Conservation (phyloP, 1,284 basidiomycete genomes). For the Erythrobasidium hasegawianum region DNA sequence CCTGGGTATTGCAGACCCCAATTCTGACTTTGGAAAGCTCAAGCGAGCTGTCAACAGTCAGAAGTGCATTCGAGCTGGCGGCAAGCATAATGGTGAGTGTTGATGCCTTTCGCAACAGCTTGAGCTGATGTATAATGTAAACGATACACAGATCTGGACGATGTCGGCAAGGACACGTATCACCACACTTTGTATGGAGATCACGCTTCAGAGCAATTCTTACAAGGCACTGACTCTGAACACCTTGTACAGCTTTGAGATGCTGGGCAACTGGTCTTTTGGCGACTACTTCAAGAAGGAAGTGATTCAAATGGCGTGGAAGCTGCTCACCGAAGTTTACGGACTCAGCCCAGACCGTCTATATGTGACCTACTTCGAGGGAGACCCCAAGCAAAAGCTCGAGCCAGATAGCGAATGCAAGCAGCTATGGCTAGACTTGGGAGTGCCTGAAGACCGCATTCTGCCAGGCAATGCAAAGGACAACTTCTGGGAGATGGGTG, state of each 20-base stretch:
- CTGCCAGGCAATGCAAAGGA: conserved; percentile 92
- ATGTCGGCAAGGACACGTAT: conserved; percentile 85
- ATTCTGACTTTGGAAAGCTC: conserved; percentile 79
- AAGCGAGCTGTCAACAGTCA: conserved; percentile 93
- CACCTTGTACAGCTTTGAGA: conserved; percentile 65
- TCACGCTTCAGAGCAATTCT: not conserved
- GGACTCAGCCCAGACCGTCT: conserved; percentile 82
- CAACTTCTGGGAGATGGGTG: conserved; percentile 99
- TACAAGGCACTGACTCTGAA: not conserved
- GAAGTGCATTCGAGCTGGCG: conserved; percentile 96
- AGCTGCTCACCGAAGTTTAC: conserved; percentile 84
- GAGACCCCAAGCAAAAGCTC: conserved; percentile 78
- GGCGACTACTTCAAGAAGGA: conserved; percentile 99
- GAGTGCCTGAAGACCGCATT: conserved; percentile 83
- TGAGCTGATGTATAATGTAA: not conserved
- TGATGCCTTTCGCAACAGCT: not conserved
- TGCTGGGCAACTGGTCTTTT: conserved; percentile 99
- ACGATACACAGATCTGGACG: conserved; percentile 72
- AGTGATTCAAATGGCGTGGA: conserved; percentile 88
- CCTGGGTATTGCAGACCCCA: conserved; percentile 90
- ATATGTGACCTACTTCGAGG: conserved; percentile 98
- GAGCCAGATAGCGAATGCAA: conserved; percentile 79
- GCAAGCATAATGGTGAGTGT: conserved; percentile 86
- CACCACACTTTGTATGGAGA: conserved; percentile 67
- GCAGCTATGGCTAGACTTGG: conserved; percentile 79